These are phyloP conservation scores for Debaryomyces castellii DNA, from an alignment of 805 yeast genomes.

Conservation along the genomic window DNA sequence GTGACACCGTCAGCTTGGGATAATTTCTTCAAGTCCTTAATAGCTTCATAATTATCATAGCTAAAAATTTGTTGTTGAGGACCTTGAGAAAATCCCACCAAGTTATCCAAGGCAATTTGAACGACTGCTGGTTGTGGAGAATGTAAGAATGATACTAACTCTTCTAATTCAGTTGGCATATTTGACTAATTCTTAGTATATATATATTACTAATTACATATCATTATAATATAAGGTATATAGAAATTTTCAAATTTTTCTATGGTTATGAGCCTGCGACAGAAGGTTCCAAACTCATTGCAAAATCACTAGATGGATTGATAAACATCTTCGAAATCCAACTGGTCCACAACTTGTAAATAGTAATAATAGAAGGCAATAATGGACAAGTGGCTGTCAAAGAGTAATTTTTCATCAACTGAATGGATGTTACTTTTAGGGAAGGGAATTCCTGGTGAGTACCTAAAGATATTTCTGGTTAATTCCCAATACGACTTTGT, in stretches of 20 bases:
- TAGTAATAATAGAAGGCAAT: constrained; percentile 41
- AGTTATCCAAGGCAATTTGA: constrained; percentile 79
- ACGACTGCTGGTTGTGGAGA: constrained; percentile 77
- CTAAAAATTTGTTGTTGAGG: constrained; percentile 64
- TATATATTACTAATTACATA: not conserved
- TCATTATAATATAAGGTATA: too few species aligned
- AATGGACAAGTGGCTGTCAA: constrained; percentile 33
- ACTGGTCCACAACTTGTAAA: constrained; percentile 25
- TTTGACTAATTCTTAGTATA: not conserved
- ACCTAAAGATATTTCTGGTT: constrained; percentile 37
- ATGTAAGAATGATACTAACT: constrained; percentile 75
- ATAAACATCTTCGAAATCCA: not conserved
- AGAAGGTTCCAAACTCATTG: not conserved
- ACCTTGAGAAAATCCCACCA: constrained; percentile 80
- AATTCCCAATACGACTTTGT: constrained; percentile 43
- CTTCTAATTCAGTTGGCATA: constrained; percentile 49
- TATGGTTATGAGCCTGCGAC: not conserved
- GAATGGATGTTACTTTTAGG: constrained; percentile 29
- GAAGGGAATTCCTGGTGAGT: constrained; percentile 23
- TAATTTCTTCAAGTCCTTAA: constrained; percentile 66
- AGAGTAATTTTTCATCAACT: constrained; percentile 29
- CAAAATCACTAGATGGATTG: not conserved
- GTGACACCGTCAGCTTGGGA: constrained; percentile 54
- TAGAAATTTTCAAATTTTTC: not conserved
- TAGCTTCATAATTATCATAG: constrained; percentile 66